Evolutionary conservation across 1,284 basidiomycete species (phyloP).

Genomic region (Fereydounia khargensis): DNA sequence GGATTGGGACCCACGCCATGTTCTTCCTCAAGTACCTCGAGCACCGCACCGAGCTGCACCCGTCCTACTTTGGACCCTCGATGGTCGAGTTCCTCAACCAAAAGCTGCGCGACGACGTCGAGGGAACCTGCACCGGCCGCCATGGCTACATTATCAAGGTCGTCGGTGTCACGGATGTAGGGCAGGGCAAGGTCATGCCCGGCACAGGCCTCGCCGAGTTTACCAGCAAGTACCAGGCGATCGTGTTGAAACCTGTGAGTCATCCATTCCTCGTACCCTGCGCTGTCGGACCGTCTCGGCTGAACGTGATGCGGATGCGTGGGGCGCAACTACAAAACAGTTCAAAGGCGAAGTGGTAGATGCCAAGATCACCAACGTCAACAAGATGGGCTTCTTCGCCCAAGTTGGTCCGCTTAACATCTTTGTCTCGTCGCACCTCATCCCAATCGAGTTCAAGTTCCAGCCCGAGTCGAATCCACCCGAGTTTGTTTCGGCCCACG

Average conservation of each 20-base stretch:
- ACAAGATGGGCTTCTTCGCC: slow-evolving; percentile 99
- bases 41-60: slow-evolving; percentile 92
- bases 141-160: slow-evolving; percentile 87
- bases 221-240: slow-evolving; percentile 52
- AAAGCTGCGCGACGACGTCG: slow-evolving; percentile 92
- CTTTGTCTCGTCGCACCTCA: slow-evolving; percentile 79
- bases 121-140: slow-evolving; percentile 89
- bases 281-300: background rate
- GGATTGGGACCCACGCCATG: slow-evolving; percentile 24
- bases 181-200: slow-evolving; percentile 71
- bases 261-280: background rate
- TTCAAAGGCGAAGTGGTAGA: slow-evolving; percentile 99
- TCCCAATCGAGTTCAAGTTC: slow-evolving; percentile 63
- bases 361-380: slow-evolving; percentile 91
- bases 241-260: slow-evolving; percentile 52
- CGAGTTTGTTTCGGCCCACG: slow-evolving; percentile 45
- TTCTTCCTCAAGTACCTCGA: slow-evolving; percentile 73
- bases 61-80: slow-evolving; percentile 94
- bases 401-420: slow-evolving; percentile 75
- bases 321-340: slow-evolving; percentile 62
- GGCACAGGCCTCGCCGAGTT: slow-evolving; percentile 94
- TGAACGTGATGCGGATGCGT: no score
- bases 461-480: slow-evolving; percentile 55
- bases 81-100: slow-evolving; percentile 89
- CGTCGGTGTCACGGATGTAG: slow-evolving; percentile 63